Percentiles rank a stretch among this genome's conserved stretches.
Conservation (phyloP, 192 early-diverging fungal species). For the Podila epigama region DNA sequence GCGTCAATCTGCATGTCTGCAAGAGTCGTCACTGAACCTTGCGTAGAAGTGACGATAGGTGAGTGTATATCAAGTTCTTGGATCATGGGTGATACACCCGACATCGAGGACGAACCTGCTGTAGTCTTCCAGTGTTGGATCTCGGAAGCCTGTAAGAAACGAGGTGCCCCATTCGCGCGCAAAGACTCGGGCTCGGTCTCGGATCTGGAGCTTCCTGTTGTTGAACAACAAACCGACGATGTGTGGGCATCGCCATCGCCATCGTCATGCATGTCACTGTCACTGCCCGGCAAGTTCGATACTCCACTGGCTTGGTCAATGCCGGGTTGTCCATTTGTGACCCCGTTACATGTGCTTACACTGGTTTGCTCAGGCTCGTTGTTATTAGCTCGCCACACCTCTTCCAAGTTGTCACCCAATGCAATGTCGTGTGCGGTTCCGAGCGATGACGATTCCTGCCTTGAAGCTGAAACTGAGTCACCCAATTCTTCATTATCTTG, state of each 20-base stretch:
- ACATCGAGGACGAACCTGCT: neutral
- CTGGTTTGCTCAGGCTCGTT: neutral
- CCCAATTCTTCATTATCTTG: neutral
- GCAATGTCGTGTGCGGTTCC: neutral
- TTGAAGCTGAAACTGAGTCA: neutral
- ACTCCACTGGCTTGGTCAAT: too few relatives aligned
- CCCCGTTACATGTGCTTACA: neutral
- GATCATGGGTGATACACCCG: conserved; percentile 5
- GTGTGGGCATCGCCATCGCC: too few relatives aligned
- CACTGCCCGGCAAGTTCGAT: too few relatives aligned
- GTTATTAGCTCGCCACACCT: neutral
- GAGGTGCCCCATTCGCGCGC: neutral
- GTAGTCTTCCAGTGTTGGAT: neutral
- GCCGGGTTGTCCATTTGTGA: too few relatives aligned
- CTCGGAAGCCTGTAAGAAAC: neutral
- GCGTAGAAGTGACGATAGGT: conserved; percentile 8
- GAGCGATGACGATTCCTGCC: neutral
- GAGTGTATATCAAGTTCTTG: conserved; percentile 32
- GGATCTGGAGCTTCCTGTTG: neutral
- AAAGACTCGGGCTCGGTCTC: conserved; percentile 6
- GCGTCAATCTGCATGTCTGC: conserved; percentile 36
- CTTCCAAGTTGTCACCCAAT: neutral
- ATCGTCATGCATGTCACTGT: too few relatives aligned
- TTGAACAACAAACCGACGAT: too few relatives aligned
- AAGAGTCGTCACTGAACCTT: conserved; percentile 19